These are phyloP conservation scores for Capsicum rhomboideum DNA, from an alignment of 257 asterid species.

Conservation along the genomic window DNA sequence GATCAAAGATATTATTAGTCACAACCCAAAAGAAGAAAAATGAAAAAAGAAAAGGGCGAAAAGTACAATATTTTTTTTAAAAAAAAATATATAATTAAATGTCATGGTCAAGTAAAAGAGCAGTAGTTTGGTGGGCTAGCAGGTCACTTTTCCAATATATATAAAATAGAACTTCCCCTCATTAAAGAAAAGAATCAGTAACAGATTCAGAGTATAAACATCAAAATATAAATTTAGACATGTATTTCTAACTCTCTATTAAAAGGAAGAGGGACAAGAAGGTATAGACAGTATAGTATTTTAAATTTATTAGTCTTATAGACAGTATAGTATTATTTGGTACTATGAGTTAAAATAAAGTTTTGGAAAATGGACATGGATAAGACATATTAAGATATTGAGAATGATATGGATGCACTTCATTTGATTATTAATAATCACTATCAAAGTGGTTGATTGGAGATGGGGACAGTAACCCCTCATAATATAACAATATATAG, in stretches of 20 bases:
- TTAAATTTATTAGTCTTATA: neutral
- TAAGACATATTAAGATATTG: constrained; percentile 3
- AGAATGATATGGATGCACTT: constrained; percentile 5
- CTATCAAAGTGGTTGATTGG: constrained; percentile 5
- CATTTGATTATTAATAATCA: constrained; percentile 12
- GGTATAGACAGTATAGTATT: neutral
- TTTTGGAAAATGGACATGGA: neutral
- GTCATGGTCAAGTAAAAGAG: neutral
- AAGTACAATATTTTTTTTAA: neutral
- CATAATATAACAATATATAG: neutral
- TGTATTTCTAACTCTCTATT: neutral
- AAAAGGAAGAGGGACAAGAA: neutral
- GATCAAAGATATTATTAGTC: too few species aligned
- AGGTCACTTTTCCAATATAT: neutral
- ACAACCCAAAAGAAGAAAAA: neutral
- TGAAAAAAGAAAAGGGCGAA: neutral
- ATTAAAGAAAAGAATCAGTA: neutral
- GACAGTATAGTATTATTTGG: neutral
- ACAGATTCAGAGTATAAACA: neutral
- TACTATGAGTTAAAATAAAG: constrained; percentile 1
- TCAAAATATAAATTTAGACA: neutral
- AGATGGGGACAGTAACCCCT: neutral
- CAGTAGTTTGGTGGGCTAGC: neutral
- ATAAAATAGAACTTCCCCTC: neutral
- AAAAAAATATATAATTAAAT: too few species aligned